phyloP scores from a whole-genome alignment of 352 stramenopile genomes.

The Phytopythium kandeliae region DNA sequence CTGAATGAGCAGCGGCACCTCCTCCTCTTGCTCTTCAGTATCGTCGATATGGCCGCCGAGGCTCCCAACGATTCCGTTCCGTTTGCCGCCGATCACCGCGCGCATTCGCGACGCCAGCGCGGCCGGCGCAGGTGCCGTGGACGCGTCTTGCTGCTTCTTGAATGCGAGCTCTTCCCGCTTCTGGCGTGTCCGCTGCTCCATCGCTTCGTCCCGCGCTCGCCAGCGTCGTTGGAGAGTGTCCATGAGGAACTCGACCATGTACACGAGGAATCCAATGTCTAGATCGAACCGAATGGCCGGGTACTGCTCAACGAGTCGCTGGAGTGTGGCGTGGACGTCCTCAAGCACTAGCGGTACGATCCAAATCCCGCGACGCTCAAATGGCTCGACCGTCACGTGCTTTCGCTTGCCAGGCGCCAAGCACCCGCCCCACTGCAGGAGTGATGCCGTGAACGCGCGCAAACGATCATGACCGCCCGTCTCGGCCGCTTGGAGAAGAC shows the following conservation, averaged over 20 bases:
- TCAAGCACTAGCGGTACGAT: constrained; percentile 58
- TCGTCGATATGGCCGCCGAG: background rate
- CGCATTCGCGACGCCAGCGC: constrained; percentile 1
- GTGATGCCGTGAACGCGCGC: constrained; percentile 70
- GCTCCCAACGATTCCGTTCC: constrained; percentile 1
- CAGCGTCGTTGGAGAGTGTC: constrained; percentile 56
- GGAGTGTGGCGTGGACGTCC: constrained; percentile 46
- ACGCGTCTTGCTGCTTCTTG: constrained; percentile 6
- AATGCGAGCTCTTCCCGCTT: background rate
- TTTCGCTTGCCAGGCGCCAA: constrained; percentile 26
- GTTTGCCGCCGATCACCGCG: constrained; percentile 8
- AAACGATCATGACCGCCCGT: constrained; percentile 72
- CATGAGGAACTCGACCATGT: constrained; percentile 78
- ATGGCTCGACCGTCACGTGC: constrained; percentile 40
- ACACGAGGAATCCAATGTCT: constrained; percentile 61
- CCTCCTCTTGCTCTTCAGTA: constrained; percentile 3
- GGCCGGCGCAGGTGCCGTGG: background rate
- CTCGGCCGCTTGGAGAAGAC: constrained; percentile 71
- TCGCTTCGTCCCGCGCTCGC: constrained; percentile 32
- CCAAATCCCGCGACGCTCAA: constrained; percentile 61
- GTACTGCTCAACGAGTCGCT: constrained; percentile 50
- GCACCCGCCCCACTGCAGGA: constrained; percentile 67
- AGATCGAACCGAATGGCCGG: constrained; percentile 64
- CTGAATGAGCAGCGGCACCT: constrained; percentile 25
- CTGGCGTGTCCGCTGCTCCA: constrained; percentile 4